Evolutionary conservation across 805 yeast species (phyloP), one percentile per base, ranked within the genome.

Genomic region (Ogataea pignaliae): DNA sequence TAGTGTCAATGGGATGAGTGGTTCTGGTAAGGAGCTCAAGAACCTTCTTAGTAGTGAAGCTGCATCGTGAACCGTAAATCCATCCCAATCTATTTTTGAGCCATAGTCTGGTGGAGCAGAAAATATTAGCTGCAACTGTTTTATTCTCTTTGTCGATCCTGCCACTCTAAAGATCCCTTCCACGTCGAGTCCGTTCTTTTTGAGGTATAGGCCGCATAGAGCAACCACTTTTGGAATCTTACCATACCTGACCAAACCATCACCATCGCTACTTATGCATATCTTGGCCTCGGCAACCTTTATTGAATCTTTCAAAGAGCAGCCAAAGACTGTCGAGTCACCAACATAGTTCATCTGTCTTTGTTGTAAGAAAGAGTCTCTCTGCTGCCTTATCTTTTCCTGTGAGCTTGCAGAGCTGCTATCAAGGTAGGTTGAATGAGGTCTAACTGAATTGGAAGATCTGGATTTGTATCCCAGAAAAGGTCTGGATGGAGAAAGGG

Each of bases 51-150:
- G 75, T 17, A 93, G 72, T 15, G 93, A 86, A 2, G 98, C 96
- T 1, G 97, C 97, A 64, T 93, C 99, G 66, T 93, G 99, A 11
- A 91, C 97, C 1, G 89, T 88, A 66, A 80, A 93, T 0, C 95
- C 91, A 39, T 87, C 89, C 99, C 98, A 93, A 52, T 77, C 78
- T 37, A 90, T 74, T 53, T 84, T 85, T 40, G 88, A 78, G 14
- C 99, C 99, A 61, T 85, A 93, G 47, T 79, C 81, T 0, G 99
- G 98, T 2, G 97, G 88, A 2, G 85, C 68, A 43, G 90, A 87
- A 69, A 93, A 93, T 12, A 83, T 72, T 33, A 78, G 74, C 62
- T 93, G 98, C 33, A 93, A 71, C 52, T 88, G 90, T 54, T 88
- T 86, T 32, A 93, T 83, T 43, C 99, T 75, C 58, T 88, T 85